Base-by-base conservation (phyloP, 163 green algal species). In the Coccomyxa subellipsoidea region DNA sequence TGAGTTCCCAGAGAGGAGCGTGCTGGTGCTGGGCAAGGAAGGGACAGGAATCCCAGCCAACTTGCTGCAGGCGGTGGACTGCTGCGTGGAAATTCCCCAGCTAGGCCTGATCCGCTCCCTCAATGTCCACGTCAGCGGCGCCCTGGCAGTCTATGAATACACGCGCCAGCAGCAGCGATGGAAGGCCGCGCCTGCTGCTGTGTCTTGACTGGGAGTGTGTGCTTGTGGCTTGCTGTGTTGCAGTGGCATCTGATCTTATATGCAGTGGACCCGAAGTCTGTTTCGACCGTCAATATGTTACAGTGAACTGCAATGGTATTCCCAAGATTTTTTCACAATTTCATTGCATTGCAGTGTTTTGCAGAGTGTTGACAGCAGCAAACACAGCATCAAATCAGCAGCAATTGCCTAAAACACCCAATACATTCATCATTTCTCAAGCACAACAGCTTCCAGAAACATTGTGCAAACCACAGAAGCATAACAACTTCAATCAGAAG, bases 61-160 rank as follows among this genome's bases (percentile, higher is more conserved):
- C 83, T 78, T 94, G 6, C 80, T 98, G 53, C 79, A 86, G 32
- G 75, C 69, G 70, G 84, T 98, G 77, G 89, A 97, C 73, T 77
- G 69, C 25, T 94, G 91, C 0, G 88, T 98, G 35, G 95, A 98
- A 87, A 98, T 99, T 32, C 95, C 96, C 4, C 96, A 99, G 88
- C 76, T 96, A 0, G 95, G 96, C 15, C 69, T 98, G 69, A 94
- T 98, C 53, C 85, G 95, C 5, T 96, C 90, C 0, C 90, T 98
- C 38, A 99, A 99, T 86, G 96, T 98, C 29, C 96, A 99, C 87
- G 96, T 99, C 27, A 92, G 80, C 35, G 96, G 89, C 1, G 94
- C 96, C 0, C 93, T 99, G 29, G 91, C 92, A 4, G 81, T 96
- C 69, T 98, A 96, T 80, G 94, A 98, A 76, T 99, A 96, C 88